Conservation (phyloP, 345 rosid genomes). For the Moringa oleifera region DNA sequence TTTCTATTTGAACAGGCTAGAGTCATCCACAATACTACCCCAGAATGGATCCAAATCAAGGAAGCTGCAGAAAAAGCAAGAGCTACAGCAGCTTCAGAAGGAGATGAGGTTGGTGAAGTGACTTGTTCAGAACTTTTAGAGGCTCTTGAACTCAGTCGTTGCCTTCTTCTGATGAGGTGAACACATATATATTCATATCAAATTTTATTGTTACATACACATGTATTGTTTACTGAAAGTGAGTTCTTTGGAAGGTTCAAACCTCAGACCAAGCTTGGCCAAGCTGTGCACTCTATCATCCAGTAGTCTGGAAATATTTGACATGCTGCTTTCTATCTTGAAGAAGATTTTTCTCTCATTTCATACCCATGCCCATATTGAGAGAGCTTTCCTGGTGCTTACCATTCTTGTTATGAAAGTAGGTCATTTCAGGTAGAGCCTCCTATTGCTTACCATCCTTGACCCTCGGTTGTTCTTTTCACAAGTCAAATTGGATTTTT, state of each 20-base stretch:
- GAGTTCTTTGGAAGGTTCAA: too few species aligned
- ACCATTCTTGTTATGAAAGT: not conserved
- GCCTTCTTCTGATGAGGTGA: conserved; percentile 95
- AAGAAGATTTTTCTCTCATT: too few species aligned
- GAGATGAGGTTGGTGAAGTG: conserved; percentile 84
- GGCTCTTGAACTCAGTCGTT: conserved; percentile 97
- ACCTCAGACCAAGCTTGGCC: too few species aligned
- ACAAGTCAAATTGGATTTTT: too few species aligned
- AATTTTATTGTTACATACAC: too few species aligned
- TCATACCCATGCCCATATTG: not conserved
- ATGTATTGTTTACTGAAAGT: too few species aligned
- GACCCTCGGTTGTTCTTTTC: too few species aligned
- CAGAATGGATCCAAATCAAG: conserved; percentile 86
- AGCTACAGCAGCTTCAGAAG: conserved; percentile 59
- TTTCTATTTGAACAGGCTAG: conserved; percentile 57
- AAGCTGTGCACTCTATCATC: too few species aligned
- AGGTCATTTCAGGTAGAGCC: not conserved
- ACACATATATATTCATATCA: too few species aligned
- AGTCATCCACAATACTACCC: conserved; percentile 78
- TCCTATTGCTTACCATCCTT: not conserved
- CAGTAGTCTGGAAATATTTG: too few species aligned
- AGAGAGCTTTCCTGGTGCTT: not conserved
- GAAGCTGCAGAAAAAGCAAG: conserved; percentile 94
- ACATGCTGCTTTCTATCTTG: too few species aligned
- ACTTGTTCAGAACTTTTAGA: conserved; percentile 95